Evolutionary conservation across 768 basidiomycete genomes (phyloP).

Genomic region (Tephrocybe rancida): DNA sequence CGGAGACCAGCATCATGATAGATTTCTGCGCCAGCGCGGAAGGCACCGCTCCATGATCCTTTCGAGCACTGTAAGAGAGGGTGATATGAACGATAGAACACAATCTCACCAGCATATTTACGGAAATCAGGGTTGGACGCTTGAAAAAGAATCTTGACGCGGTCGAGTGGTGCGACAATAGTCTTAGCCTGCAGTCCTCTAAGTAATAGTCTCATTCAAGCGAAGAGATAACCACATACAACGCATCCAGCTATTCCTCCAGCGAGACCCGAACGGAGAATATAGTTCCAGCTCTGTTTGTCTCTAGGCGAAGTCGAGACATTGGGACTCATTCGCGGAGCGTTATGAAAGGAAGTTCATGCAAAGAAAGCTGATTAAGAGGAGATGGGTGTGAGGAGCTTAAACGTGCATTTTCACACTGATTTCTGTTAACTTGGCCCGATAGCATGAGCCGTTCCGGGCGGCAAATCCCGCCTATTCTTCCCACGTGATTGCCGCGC

Average conservation of each 20-base stretch:
- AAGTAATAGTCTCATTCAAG: neutral
- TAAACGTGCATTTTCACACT: conserved; percentile 1
- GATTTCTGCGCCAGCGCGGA: conserved; percentile 75
- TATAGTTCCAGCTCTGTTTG: conserved; percentile 59
- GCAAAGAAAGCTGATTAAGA: conserved; percentile 21
- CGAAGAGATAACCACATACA: conserved; percentile 50
- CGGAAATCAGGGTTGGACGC: conserved; percentile 94
- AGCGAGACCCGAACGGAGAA: conserved; percentile 83
- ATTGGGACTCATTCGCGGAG: conserved; percentile 63
- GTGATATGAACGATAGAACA: conserved; percentile 14
- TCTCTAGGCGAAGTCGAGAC: conserved; percentile 46
- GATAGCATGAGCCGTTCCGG: conserved; percentile 12
- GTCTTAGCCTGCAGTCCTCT: conserved; percentile 75
- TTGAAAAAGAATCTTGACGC: conserved; percentile 99
- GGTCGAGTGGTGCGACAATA: conserved; percentile 91
- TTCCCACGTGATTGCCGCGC: neutral
- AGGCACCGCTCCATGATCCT: conserved; percentile 90
- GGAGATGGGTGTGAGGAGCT: neutral
- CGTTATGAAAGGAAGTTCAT: conserved; percentile 30
- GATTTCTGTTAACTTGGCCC: conserved; percentile 1
- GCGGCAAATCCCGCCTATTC: conserved; percentile 3
- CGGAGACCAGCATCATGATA: conserved; percentile 66
- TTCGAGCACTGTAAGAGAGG: conserved; percentile 1
- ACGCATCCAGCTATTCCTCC: conserved; percentile 94
- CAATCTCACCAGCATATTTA: conserved; percentile 82